Percentiles rank a stretch among this genome's conserved stretches.
Conservation (phyloP, 768 basidiomycete genomes). For the Suillus ampliporus region DNA sequence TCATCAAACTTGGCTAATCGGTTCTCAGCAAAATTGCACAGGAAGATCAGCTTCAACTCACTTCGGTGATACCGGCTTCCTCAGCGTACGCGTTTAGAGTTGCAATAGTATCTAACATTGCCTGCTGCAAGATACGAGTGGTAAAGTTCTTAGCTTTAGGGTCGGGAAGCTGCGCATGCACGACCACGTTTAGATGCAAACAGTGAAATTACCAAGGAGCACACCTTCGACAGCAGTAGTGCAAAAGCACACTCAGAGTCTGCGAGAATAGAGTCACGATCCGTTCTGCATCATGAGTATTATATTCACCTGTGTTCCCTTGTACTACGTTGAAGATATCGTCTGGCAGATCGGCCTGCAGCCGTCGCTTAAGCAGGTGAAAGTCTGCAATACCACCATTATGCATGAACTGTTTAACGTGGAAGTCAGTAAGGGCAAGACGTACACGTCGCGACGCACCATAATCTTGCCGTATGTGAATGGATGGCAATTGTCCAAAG, state of each 20-base stretch:
- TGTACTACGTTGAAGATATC: conserved; percentile 85
- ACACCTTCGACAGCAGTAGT: conserved; percentile 82
- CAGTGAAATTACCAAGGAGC: conserved; percentile 5
- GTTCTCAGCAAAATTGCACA: neutral
- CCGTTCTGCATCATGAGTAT: neutral
- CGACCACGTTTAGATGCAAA: conserved; percentile 12
- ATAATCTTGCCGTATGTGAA: conserved; percentile 92
- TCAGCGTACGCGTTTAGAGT: conserved; percentile 78
- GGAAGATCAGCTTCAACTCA: conserved; percentile 31
- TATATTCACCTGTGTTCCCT: conserved; percentile 83
- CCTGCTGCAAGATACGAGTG: conserved; percentile 70
- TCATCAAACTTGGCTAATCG: conserved; percentile 83
- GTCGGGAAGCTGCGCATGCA: conserved; percentile 67
- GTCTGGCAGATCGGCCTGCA: conserved; percentile 81
- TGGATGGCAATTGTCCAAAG: conserved; percentile 93
- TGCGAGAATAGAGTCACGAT: conserved; percentile 29
- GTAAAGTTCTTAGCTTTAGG: conserved; percentile 79
- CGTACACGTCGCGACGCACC: conserved; percentile 49
- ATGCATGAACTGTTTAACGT: conserved; percentile 82
- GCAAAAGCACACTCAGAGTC: conserved; percentile 99
- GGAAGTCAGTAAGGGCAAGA: conserved; percentile 1
- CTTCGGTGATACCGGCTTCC: conserved; percentile 76
- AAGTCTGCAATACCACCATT: conserved; percentile 95
- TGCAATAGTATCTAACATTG: conserved; percentile 89
- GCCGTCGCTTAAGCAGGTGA: conserved; percentile 72